Conservation (phyloP, 2,329 filamentous ascomycete genomes). For the Cyclaneusma minus region DNA sequence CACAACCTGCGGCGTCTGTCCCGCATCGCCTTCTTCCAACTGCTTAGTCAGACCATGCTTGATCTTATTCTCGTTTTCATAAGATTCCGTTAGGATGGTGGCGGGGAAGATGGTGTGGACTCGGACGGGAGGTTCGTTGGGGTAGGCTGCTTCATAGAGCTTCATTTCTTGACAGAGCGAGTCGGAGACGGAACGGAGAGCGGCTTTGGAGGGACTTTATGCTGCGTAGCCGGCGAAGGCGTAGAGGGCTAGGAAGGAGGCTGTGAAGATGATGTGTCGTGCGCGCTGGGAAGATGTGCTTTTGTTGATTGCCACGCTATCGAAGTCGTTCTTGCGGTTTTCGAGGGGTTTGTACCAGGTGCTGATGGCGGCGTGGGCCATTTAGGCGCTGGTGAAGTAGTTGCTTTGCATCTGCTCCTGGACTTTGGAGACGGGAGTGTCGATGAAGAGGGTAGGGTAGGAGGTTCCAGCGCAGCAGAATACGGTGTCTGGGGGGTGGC, state of each 20-base stretch:
- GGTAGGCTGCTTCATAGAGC: conserved; percentile 19
- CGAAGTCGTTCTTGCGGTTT: neutral
- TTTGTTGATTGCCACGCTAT: no score
- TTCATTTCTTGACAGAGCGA: conserved; percentile 43
- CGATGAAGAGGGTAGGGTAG: conserved; percentile 27
- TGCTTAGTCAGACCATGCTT: conserved; percentile 23
- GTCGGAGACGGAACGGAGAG: conserved; percentile 49
- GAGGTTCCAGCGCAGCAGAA: conserved; percentile 52
- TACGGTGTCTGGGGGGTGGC: conserved; percentile 43
- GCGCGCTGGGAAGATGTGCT: conserved; percentile 17
- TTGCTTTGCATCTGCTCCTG: conserved; percentile 23
- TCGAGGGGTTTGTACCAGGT: conserved; percentile 13
- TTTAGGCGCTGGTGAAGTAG: conserved; percentile 24
- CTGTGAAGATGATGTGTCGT: conserved; percentile 59
- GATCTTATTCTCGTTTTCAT: conserved; percentile 21
- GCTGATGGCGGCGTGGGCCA: conserved; percentile 20
- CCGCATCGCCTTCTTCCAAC: conserved; percentile 21
- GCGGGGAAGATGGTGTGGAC: conserved; percentile 53
- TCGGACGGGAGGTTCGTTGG: conserved; percentile 24
- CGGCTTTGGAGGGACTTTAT: conserved; percentile 52
- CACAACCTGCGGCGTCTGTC: conserved; percentile 20
- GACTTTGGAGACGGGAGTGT: conserved; percentile 20
- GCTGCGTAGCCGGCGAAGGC: conserved; percentile 48
- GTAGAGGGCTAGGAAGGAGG: conserved; percentile 44
- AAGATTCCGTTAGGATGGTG: conserved; percentile 44